These are phyloP conservation scores for Eimeria acervulina DNA, from an alignment of 169 alveolate species.

Conservation along the genomic window DNA sequence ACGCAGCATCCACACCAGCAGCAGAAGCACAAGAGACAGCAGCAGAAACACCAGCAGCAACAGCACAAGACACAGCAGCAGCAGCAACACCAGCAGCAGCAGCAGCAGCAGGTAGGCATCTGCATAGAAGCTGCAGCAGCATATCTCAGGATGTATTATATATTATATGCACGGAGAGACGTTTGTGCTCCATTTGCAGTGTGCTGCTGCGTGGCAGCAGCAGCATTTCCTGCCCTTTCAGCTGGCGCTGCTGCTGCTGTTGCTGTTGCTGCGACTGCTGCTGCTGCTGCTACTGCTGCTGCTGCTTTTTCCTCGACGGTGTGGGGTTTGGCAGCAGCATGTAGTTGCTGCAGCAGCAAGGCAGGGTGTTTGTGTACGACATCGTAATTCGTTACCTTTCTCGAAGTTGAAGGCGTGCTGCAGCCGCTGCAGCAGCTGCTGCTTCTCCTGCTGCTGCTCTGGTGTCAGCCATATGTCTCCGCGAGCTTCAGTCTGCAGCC, in stretches of 20 bases:
- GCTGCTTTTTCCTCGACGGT: too few relatives aligned
- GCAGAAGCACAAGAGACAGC: background rate
- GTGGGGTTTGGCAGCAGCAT: background rate
- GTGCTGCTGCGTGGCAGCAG: constrained; percentile 1
- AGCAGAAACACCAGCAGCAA: background rate
- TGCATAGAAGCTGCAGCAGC: background rate
- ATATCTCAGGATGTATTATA: too few relatives aligned
- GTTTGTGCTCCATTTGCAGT: background rate
- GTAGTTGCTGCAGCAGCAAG: background rate
- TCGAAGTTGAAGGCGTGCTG: background rate
- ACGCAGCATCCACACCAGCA: background rate
- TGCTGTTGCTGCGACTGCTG: too few relatives aligned
- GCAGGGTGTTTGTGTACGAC: background rate
- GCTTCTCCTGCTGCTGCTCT: background rate
- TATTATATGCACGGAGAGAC: background rate
- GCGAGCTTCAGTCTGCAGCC: background rate
- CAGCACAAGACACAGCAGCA: too few relatives aligned
- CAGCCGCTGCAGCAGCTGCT: constrained; percentile 20
- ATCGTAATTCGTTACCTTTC: background rate
- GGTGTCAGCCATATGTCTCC: constrained; percentile 46
- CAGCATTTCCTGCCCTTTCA: too few relatives aligned
- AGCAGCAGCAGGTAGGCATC: background rate
- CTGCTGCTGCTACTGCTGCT: too few relatives aligned
- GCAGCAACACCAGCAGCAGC: constrained; percentile 34
- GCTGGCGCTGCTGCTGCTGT: too few relatives aligned